phyloP scores from a whole-genome alignment of 1,284 basidiomycete genomes.

The Trichosporon faecale region DNA sequence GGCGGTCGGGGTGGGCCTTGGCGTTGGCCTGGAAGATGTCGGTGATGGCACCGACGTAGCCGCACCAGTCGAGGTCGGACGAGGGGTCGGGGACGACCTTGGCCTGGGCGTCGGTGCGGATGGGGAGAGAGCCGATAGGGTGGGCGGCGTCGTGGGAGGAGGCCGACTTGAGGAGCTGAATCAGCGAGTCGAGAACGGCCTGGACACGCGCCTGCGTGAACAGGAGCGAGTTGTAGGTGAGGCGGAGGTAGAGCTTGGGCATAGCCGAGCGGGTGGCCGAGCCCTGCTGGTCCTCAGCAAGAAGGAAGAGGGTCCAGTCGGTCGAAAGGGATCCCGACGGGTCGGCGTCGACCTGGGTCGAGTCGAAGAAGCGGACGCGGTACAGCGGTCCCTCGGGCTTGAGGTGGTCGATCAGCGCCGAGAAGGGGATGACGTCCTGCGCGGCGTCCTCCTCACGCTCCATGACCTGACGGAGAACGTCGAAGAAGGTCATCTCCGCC shows the following conservation, averaged over 20 bases:
- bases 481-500: constrained; percentile 85
- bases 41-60: constrained; percentile 92
- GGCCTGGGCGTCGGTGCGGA: constrained; percentile 73
- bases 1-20: constrained; percentile 66
- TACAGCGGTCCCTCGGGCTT: constrained; percentile 69
- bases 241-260: constrained; percentile 65
- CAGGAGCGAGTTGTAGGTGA: constrained; percentile 92
- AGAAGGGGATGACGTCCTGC: constrained; percentile 77
- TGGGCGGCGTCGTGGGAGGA: constrained; percentile 60
- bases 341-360: constrained; percentile 67
- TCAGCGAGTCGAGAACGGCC: constrained; percentile 80
- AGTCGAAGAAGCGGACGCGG: constrained; percentile 91
- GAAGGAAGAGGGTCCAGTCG: constrained; percentile 76
- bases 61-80: constrained; percentile 92
- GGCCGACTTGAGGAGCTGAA: constrained; percentile 69
- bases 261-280: constrained; percentile 67
- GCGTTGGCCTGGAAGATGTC: constrained; percentile 88
- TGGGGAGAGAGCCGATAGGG: constrained; percentile 68
- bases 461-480: constrained; percentile 63
- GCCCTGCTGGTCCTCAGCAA: constrained; percentile 63
- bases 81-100: constrained; percentile 76
- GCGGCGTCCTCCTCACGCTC: constrained; percentile 80
- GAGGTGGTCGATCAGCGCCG: constrained; percentile 69
- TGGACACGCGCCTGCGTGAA: constrained; percentile 79
- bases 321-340: constrained; percentile 77